Evolutionary conservation across 2,329 filamentous ascomycete genomes (phyloP), one percentile per base, ranked within the genome.

Genomic region (Colletotrichum spinosum): DNA sequence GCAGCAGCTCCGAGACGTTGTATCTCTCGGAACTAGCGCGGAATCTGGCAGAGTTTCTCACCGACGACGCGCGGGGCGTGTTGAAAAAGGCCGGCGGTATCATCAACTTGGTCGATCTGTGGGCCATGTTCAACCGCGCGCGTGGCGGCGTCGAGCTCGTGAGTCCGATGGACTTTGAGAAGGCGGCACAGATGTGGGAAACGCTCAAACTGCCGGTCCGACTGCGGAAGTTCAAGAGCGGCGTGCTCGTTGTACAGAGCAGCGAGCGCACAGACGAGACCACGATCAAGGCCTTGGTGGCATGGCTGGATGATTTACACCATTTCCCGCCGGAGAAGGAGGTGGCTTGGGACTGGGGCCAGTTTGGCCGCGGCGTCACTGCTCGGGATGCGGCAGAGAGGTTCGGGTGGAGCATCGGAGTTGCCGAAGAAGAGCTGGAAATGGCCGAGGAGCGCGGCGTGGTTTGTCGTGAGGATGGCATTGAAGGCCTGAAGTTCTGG

Each of bases 381-480:
- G 93, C 94, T 2, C 92, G 96, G 74, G 94, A 98, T 73, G 88
- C 89, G 0, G 96, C 96, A 0, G 92, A 97, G 76, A 84, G 88
- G 54, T 99, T 99, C 78, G 93, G 94, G 6, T 99, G 96, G 96
- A 98, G 96, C 75, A 91, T 99, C 8, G 96, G 96, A 8, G 95
- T 99, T 25, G 96, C 96, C 1, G 92, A 91, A 65, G 96, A 98
- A 76, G 96, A 99, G 79, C 83, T 99, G 11, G 92, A 97, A 75
- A 97, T 99, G 95, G 94, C 94, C 0, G 96, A 99, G 77, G 95
- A 98, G 76, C 88, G 87, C 60, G 96, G 96, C 0, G 88, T 89
- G 3, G 76, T 99, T 17, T 98, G 95, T 76, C 90, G 96, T 52
- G 96, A 99, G 76, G 94, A 97, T 72, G 91, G 93, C 5, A 88